These are phyloP conservation scores for Vanrija pseudolonga DNA, from an alignment of 1,284 basidiomycete species.

Conservation along the genomic window DNA sequence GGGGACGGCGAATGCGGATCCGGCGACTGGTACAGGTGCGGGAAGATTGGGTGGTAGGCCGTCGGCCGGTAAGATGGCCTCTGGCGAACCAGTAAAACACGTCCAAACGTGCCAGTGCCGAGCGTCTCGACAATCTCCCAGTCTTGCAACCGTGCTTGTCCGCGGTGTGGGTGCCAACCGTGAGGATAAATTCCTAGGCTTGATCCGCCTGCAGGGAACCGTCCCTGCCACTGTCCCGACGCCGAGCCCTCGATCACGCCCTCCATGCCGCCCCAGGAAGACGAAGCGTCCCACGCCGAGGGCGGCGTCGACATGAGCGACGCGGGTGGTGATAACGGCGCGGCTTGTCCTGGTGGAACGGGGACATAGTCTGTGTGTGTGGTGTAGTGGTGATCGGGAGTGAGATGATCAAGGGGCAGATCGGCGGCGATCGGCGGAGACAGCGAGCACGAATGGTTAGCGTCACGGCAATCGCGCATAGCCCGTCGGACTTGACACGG, in stretches of 20 bases:
- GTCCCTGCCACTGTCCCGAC: conserved; percentile 3
- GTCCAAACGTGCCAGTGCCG: conserved; percentile 50
- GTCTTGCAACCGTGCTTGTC: conserved; percentile 38
- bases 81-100: conserved; percentile 48
- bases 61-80: conserved; percentile 45
- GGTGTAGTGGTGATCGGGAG: neutral
- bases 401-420: neutral
- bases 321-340: conserved; percentile 36
- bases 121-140: conserved; percentile 51
- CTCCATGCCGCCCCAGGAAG: conserved; percentile 26
- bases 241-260: conserved; percentile 14
- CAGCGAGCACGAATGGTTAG: too few relatives aligned
- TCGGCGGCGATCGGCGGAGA: too few relatives aligned
- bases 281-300: conserved; percentile 27
- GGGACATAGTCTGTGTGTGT: conserved; percentile 12
- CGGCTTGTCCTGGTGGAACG: conserved; percentile 15
- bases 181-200: conserved; percentile 2
- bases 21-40: conserved; percentile 40
- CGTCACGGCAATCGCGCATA: too few relatives aligned
- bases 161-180: conserved; percentile 10
- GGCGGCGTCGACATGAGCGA: conserved; percentile 41
- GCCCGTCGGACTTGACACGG: too few relatives aligned
- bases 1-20: conserved; percentile 41
- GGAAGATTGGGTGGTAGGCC: conserved; percentile 50
- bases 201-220: conserved; percentile 2